Evolutionary conservation across 345 rosid genomes (phyloP), one percentile per base, ranked within the genome.

Genomic region (Eucalyptus fibrosa): DNA sequence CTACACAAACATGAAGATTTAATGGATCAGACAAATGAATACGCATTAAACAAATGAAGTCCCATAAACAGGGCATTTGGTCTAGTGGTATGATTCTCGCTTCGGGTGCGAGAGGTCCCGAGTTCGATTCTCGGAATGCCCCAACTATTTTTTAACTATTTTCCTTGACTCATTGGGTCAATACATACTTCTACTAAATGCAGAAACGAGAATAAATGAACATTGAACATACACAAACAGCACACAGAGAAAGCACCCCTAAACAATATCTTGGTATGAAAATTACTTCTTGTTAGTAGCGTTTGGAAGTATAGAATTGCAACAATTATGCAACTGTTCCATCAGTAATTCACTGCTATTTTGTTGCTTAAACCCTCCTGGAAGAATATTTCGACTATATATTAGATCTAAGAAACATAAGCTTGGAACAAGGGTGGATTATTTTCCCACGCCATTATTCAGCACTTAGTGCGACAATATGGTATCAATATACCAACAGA

Each of bases 81-180:
- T 95, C 96, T 94, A 96, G 96, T 95, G 96, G 97, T 94, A 96
- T 95, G 97, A 95, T 96, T 95, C 97, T 96, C 91, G 95, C 97
- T 96, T 95, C 92, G 97, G 97, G 96, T 95, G 98, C 93, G 93
- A 97, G 97, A 95, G 97, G 97, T 96, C 97, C 94, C 89, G 93
- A 96, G 97, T 95, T 95, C 91, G 92, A 96, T 96, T 96, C 97
- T 94, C 93, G 92, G 95, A 95, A 95, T 92, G 96, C 94, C 97
- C 95, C 96, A 28, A 17, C 56, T n/a, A 24, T 51, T 51, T 32
- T 77, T 83, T 21, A 37, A 77, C 40, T 77, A 21, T 77, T 77
- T 77, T 77, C 24, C 83, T 77, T 77, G 83, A 77, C 28, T 77
- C 83, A 77, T 37, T 11, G 83, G 16, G 83, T 37, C 83, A 77